Evolutionary conservation across 169 alveolate genomes (phyloP).

Genomic region (Plasmodium gallinaceum): DNA sequence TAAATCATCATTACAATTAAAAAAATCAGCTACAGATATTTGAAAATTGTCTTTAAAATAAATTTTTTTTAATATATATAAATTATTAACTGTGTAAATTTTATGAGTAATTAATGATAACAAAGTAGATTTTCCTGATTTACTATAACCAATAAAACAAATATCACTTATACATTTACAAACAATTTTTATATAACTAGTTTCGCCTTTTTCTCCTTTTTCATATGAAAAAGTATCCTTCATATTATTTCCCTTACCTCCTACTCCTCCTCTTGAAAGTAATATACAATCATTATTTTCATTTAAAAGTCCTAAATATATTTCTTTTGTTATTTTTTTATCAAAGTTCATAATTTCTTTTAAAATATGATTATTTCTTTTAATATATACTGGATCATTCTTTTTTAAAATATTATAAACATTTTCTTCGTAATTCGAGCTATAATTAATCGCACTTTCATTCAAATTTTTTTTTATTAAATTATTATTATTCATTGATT

Average conservation of each 20-base stretch:
- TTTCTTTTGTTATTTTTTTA: constrained; percentile 35
- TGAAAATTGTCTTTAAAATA: constrained; percentile 52
- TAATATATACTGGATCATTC: constrained; percentile 65
- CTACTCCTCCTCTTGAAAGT: constrained; percentile 71
- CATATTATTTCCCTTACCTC: constrained; percentile 74
- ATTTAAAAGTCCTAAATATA: constrained; percentile 37
- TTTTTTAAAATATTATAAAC: constrained; percentile 52
- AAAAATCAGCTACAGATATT: constrained; percentile 72
- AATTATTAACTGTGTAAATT: constrained; percentile 68
- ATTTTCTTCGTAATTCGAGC: constrained; percentile 37
- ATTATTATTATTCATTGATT: constrained; percentile 28
- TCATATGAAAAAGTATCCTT: constrained; percentile 55
- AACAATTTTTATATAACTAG: constrained; percentile 29
- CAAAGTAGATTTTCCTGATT: constrained; percentile 50
- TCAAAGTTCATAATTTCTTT: constrained; percentile 35
- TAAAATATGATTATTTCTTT: constrained; percentile 56
- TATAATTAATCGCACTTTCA: not conserved
- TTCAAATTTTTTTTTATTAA: constrained; percentile 30
- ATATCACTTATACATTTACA: constrained; percentile 71
- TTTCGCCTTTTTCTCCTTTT: constrained; percentile 36
- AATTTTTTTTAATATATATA: constrained; percentile 58
- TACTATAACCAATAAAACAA: constrained; percentile 47
- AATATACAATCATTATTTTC: constrained; percentile 39
- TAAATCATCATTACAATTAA: constrained; percentile 1
- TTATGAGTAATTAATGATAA: constrained; percentile 59